Conservation (phyloP, 768 basidiomycete genomes). For the Omphalotus guepiniiformis region DNA sequence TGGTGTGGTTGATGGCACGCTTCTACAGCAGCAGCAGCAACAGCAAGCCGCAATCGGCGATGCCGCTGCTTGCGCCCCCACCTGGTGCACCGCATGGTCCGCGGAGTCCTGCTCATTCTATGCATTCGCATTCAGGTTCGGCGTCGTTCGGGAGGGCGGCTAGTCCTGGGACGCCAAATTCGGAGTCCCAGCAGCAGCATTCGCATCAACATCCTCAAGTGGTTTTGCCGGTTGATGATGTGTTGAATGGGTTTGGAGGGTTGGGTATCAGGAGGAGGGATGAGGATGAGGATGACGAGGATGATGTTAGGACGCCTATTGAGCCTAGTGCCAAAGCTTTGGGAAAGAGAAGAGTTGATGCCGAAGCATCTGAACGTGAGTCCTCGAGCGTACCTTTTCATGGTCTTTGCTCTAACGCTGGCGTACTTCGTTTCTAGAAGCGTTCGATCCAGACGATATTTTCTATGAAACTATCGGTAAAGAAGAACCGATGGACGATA, state of each 20-base stretch:
- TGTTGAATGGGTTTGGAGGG: not conserved
- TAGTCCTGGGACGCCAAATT: constrained; percentile 3
- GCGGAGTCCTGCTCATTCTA: constrained; percentile 6
- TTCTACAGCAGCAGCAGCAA: too few relatives aligned
- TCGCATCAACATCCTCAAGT: not conserved
- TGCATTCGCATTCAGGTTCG: constrained; percentile 3
- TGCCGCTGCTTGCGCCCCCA: constrained; percentile 6
- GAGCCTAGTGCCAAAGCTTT: constrained; percentile 84
- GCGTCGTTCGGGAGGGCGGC: constrained; percentile 3
- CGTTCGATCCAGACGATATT: constrained; percentile 52
- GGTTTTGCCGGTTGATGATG: not conserved
- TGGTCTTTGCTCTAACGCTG: not conserved
- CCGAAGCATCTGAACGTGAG: constrained; percentile 48
- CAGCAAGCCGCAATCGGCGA: too few relatives aligned
- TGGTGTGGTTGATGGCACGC: too few relatives aligned
- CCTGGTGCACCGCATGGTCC: constrained; percentile 5
- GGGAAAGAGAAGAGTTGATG: constrained; percentile 72
- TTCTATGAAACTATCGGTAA: too few relatives aligned
- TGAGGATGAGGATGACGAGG: constrained; percentile 23
- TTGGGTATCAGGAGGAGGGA: not conserved
- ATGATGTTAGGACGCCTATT: constrained; percentile 32
- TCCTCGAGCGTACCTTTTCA: too few relatives aligned
- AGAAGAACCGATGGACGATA: not conserved
- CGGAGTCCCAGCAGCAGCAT: not conserved
- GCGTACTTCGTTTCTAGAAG: constrained; percentile 22